Base-by-base conservation (phyloP, 2,329 filamentous ascomycete genomes). In the Calycina herbarum region DNA sequence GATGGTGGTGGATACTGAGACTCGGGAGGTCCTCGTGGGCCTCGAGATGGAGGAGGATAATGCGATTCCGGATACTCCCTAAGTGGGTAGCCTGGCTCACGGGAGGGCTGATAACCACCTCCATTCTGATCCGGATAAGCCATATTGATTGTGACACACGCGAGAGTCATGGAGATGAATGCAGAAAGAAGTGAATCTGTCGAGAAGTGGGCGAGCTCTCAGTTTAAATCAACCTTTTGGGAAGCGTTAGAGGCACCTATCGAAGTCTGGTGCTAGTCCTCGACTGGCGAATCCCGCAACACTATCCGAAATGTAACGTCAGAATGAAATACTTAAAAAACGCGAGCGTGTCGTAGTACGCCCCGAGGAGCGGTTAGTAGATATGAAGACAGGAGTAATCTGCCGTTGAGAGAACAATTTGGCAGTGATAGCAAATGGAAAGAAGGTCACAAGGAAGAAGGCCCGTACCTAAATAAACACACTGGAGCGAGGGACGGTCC, bases 71-170 rank as follows among this genome's bases (percentile, higher is more conserved):
- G 45, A 7, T 51, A 20, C 2, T 51, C 45, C 27, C 45, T 11
- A 27, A 3, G 38, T 42, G 58, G 35, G 24, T 60, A 60, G 20
- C n/a, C 58, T 5, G 8, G 8, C 24, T 68, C 65, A 38, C 64
- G 67, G 13, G 70, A 68, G 48, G 74, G 72, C 61, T 70, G 72
- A 66, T 75, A 74, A 51, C 71, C 71, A 68, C 59, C 40, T n/a
- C 73, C 72, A 62, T 66, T 71, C 56, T 73, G 70, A 62, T 75
- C 73, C 58, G 71, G 70, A 62, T 75, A 76, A 59, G 74, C 72
- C 75, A 76, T 76, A 15, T 70, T 67, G 58, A 66, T 65, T 29
- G 64, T 67, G 67, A 73, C 71, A 71, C 74, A 57, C 54, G 27
- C 54, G 27, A 57, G 27, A 17, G 54, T 57, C 27, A 57, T 57